A percentile compares a stretch with the other conserved stretches of the same genome.
Evolutionary conservation across 495 filamentous ascomycete genomes (phyloP).

Genomic region (Neurospora sp.): DNA sequence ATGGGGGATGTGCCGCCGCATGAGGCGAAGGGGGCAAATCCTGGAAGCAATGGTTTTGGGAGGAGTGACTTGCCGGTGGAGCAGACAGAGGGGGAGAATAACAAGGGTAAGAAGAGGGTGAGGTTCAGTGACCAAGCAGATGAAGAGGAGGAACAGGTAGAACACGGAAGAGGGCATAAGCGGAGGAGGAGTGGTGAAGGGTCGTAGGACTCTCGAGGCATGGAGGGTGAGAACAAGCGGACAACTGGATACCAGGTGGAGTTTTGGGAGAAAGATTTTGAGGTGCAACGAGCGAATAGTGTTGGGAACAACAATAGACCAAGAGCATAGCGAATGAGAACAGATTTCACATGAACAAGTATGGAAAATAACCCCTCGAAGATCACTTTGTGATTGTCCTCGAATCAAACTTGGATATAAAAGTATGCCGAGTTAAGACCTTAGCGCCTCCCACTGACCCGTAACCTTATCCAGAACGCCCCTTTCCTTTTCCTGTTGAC

Average conservation of each 20-base stretch:
- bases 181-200: neutral
- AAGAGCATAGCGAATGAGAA: neutral
- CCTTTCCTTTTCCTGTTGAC: neutral
- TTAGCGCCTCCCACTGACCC: neutral
- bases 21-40: neutral
- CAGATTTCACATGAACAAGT: neutral
- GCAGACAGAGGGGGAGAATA: neutral
- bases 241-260: neutral
- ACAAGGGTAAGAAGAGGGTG: neutral
- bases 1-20: neutral
- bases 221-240: neutral
- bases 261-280: neutral
- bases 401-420: too few species aligned
- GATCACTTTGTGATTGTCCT: neutral
- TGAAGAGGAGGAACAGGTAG: neutral
- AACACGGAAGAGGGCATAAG: neutral
- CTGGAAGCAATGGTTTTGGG: neutral
- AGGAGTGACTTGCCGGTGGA: neutral
- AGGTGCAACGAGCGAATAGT: neutral
- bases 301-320: neutral
- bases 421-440: neutral
- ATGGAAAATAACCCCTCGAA: neutral
- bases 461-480: neutral
- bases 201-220: neutral
- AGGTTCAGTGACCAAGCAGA: neutral